A percentile compares a stretch with the other conserved stretches of the same genome.
Conservation (phyloP, 495 filamentous ascomycete species). For the Tirmania nivea region DNA sequence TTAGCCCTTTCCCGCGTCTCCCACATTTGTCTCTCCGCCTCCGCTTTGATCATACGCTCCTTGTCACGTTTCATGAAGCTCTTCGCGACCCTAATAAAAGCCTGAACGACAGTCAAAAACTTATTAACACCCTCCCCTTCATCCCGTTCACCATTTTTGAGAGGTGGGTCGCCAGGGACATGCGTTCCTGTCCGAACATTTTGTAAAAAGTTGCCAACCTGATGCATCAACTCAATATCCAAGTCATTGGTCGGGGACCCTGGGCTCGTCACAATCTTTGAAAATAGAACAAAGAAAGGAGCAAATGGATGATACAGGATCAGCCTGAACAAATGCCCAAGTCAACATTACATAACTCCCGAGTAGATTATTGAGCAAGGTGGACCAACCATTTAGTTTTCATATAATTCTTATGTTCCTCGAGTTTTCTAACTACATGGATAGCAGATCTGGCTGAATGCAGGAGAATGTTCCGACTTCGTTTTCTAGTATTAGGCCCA, state of each 20-base stretch:
- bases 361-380: background rate
- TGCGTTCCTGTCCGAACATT: background rate
- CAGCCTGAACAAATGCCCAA: conserved; percentile 6
- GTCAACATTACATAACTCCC: too few species aligned
- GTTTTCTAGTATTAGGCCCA: background rate
- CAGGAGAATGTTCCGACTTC: background rate
- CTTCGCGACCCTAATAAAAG: background rate
- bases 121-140: background rate
- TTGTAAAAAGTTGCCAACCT: background rate
- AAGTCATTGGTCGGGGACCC: background rate
- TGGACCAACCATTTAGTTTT: background rate
- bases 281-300: conserved; percentile 24
- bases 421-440: background rate
- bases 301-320: conserved; percentile 20
- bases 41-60: background rate
- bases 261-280: conserved; percentile 25
- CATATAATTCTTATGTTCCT: background rate
- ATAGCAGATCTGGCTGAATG: background rate
- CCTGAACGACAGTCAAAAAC: background rate
- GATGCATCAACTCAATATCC: background rate
- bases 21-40: background rate
- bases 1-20: background rate
- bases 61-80: background rate
- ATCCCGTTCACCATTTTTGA: background rate
- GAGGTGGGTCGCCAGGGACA: background rate